Evolutionary conservation across 2,329 filamentous ascomycete genomes (phyloP), one percentile per base, ranked within the genome.

Genomic region (Ophiosphaerella herpotricha): DNA sequence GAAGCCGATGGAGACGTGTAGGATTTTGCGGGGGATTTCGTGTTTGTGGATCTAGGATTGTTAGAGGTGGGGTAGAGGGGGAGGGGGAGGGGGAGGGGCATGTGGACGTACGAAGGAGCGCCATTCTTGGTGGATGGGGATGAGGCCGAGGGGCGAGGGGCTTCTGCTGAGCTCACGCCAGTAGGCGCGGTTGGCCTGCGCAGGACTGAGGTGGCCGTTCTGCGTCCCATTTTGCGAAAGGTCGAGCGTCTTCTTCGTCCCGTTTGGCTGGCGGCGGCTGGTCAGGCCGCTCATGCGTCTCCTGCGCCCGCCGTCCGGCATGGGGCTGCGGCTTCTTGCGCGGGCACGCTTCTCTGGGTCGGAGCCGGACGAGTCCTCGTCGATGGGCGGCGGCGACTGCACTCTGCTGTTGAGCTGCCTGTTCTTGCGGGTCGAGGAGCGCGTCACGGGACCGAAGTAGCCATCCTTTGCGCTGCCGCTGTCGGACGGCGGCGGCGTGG

Each of bases 1-100:
- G 77, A 97, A 97, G 46, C 94, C 94, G 69, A 99, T 99, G 40
- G 92, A 97, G 49, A 97, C 90, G 72, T 99, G 94, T 33, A 99
- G 81, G 35, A 86, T 79, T 75, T 99, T 99, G 64, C 94, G 88
- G 8, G 94, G 94, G 45, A 99, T 92, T 76, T 99, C 94, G 75
- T 99, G 93, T 66, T 91, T 91, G 81, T 99, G 94, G 56, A 82
- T 73, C 74, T 76, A 50, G 31, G 45, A 7, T 50, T 13, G 13
- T 23, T 12, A 38, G 18, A 36, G 34, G 12, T 12, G n/a, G 14
- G 21, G 11, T 29, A 18, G 14, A 11, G 18, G 29, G 14, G 18
- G 9, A 14, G 39, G 39, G 16, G 12, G 14, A 23, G 16, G 12
- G 72, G 76, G 48, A 21, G 18, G 18, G 18, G 18, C 18, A 21